A percentile compares a stretch with the other conserved stretches of the same genome.
Evolutionary conservation across 1,284 basidiomycete species (phyloP).

Genomic region (Cystobasidiaceae sp.): DNA sequence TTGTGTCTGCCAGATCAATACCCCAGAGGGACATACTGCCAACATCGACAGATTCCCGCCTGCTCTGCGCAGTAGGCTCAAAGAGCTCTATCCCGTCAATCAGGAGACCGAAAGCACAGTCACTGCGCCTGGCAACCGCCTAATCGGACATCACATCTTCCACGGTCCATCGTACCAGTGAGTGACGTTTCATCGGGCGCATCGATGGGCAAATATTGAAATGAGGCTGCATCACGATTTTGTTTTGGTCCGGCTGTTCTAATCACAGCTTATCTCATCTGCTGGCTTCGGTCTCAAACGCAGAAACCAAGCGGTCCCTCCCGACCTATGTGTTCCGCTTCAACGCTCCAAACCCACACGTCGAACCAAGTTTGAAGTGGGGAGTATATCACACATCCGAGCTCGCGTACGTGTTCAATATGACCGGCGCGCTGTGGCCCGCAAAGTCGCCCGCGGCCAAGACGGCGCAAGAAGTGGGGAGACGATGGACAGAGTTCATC

Average conservation of each 20-base stretch:
- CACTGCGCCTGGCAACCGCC: background rate
- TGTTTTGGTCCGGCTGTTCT: background rate
- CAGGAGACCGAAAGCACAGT: background rate
- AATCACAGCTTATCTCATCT: background rate
- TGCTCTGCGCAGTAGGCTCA: too few species aligned
- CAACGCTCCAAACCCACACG: background rate
- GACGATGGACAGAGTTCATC: background rate
- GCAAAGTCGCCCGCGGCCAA: background rate
- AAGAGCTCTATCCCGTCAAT: too few species aligned
- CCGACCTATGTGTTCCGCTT: slow-evolving; percentile 1
- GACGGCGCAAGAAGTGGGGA: background rate
- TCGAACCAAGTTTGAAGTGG: background rate
- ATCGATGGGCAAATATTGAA: background rate
- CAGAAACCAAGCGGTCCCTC: background rate
- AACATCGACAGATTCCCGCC: too few species aligned
- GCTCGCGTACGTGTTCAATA: background rate
- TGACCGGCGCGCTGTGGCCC: background rate
- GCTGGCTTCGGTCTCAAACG: background rate
- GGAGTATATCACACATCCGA: background rate
- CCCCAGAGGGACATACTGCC: too few species aligned
- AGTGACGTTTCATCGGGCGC: background rate
- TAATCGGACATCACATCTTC: background rate
- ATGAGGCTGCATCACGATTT: background rate
- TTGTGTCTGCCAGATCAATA: too few species aligned
- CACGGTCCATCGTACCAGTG: background rate